These are phyloP conservation scores for Nakataea oryzae DNA, from an alignment of 2,329 filamentous ascomycete species.

Conservation along the genomic window DNA sequence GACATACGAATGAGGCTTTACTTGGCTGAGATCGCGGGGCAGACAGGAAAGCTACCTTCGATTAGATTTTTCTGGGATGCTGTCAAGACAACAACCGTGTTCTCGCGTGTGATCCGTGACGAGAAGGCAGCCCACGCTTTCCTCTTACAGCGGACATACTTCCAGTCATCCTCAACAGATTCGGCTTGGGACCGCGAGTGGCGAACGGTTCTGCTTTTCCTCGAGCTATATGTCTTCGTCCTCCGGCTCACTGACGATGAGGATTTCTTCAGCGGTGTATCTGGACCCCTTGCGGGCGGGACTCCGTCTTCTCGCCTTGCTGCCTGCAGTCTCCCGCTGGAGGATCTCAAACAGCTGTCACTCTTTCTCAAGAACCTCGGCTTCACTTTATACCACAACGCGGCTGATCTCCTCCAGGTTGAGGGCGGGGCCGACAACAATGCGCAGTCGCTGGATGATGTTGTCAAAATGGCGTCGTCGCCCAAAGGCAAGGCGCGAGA, in stretches of 20 bases:
- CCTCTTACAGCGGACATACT: constrained; percentile 13
- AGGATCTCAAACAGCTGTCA: constrained; percentile 64
- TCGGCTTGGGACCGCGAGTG: constrained; percentile 57
- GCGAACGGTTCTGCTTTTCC: constrained; percentile 79
- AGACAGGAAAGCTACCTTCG: constrained; percentile 41
- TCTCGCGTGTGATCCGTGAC: constrained; percentile 20
- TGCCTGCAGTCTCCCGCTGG: constrained; percentile 57
- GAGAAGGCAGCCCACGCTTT: constrained; percentile 17
- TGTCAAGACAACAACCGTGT: constrained; percentile 32
- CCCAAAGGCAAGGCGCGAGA: constrained; percentile 8
- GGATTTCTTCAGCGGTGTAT: constrained; percentile 59
- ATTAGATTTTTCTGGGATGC: constrained; percentile 79
- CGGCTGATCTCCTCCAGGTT: constrained; percentile 43
- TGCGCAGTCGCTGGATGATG: background rate
- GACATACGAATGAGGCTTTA: constrained; percentile 95
- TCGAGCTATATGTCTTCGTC: constrained; percentile 90
- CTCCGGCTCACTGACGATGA: constrained; percentile 92
- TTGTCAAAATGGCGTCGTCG: constrained; percentile 2
- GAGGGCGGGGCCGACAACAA: background rate
- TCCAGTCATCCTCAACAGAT: constrained; percentile 9
- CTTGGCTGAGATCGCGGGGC: constrained; percentile 52
- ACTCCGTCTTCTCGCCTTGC: constrained; percentile 34
- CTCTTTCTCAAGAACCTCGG: constrained; percentile 83
- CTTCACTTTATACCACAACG: constrained; percentile 81
- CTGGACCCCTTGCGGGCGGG: constrained; percentile 15